A percentile compares a stretch with the other conserved stretches of the same genome.
phyloP scores from a whole-genome alignment of 192 early-diverging fungal species.

The Coemansia sp. region DNA sequence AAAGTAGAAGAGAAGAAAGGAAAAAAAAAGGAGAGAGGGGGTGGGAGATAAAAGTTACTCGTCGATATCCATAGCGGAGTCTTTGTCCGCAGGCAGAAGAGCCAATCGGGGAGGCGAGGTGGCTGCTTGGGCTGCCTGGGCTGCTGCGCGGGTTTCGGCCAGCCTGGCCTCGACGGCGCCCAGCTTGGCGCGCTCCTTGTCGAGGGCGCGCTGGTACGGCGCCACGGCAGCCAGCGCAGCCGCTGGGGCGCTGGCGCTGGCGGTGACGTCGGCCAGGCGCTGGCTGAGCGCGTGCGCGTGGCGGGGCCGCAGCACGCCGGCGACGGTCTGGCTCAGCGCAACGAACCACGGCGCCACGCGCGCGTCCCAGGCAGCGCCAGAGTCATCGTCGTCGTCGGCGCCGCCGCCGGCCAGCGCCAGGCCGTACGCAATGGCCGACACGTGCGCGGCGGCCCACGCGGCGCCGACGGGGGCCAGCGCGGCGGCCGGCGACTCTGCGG shows the following conservation, averaged over 20 bases:
- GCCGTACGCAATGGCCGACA: conserved; percentile 26
- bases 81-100: too few relatives aligned
- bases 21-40: background rate
- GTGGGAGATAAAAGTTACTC: background rate
- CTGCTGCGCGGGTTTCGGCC: conserved; percentile 19
- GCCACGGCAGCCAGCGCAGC: conserved; percentile 10
- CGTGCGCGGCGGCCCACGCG: conserved; percentile 33
- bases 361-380: conserved; percentile 41
- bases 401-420: conserved; percentile 7
- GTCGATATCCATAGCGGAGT: conserved; percentile 13
- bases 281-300: conserved; percentile 35
- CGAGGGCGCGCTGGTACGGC: conserved; percentile 45
- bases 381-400: too few relatives aligned
- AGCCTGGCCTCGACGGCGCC: conserved; percentile 47
- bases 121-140: too few relatives aligned
- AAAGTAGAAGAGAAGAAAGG: background rate
- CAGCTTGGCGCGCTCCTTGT: conserved; percentile 42
- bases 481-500: conserved; percentile 8
- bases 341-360: conserved; percentile 44
- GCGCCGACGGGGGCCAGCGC: conserved; percentile 38
- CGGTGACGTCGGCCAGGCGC: background rate
- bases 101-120: conserved; percentile 8
- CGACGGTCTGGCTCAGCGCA: conserved; percentile 44
- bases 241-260: conserved; percentile 6
- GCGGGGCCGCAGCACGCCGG: conserved; percentile 48